These are phyloP conservation scores for Diddensiella santjacobensis DNA, from an alignment of 805 yeast species.

Conservation along the genomic window DNA sequence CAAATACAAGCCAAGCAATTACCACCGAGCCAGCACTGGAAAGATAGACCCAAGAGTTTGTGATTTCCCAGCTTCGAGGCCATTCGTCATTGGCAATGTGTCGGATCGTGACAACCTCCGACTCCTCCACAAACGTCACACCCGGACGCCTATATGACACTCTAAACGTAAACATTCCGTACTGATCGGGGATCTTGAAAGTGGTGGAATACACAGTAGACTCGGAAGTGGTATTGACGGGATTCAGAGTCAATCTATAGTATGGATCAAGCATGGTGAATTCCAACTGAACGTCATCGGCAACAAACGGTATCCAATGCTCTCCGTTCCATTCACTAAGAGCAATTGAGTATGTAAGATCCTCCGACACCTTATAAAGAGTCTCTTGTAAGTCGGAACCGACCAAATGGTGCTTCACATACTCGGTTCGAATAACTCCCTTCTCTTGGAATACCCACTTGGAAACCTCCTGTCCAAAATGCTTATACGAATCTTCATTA, in stretches of 20 bases:
- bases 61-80: constrained; percentile 86
- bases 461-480: constrained; percentile 44
- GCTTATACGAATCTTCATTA: constrained; percentile 31
- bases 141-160: constrained; percentile 79
- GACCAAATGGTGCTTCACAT: constrained; percentile 51
- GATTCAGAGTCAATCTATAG: constrained; percentile 63
- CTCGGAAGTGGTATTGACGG: constrained; percentile 35
- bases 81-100: constrained; percentile 95
- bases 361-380: constrained; percentile 71
- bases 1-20: constrained; percentile 71
- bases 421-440: constrained; percentile 55
- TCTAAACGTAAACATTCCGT: constrained; percentile 89
- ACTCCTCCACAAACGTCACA: constrained; percentile 59
- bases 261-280: constrained; percentile 93
- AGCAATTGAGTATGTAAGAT: constrained; percentile 49
- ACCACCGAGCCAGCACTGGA: constrained; percentile 67
- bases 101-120: constrained; percentile 74
- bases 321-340: constrained; percentile 43
- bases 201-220: constrained; percentile 44
- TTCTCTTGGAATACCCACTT: constrained; percentile 74
- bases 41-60: constrained; percentile 90
- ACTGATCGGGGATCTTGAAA: constrained; percentile 87
- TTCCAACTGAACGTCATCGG: constrained; percentile 70
- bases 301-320: constrained; percentile 65
- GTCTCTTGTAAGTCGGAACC: constrained; percentile 33